phyloP scores from a whole-genome alignment of 305 asterid genomes.

The Solanum hybrid region DNA sequence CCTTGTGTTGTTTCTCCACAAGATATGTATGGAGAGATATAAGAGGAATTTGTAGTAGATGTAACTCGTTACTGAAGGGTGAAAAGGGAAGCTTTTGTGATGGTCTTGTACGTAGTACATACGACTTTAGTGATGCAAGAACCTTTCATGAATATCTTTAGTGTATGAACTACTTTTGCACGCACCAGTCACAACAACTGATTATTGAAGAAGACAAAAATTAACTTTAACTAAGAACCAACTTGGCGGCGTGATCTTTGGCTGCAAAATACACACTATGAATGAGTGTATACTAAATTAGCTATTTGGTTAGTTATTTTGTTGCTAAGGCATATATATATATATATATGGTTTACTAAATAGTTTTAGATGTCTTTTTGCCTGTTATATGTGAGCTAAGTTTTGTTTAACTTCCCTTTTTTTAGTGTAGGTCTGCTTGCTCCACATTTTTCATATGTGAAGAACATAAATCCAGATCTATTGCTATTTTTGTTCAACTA shows the following conservation, averaged over 20 bases:
- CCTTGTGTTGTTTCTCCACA: not conserved
- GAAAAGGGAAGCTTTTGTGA: not conserved
- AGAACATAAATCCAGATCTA: no score
- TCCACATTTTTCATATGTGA: no score
- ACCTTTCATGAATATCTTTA: not conserved
- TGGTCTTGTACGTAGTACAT: not conserved
- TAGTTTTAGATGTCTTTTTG: no score
- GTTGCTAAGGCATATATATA: no score
- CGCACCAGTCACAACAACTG: not conserved
- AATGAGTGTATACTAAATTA: no score
- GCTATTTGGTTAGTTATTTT: no score
- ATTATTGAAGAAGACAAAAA: not conserved
- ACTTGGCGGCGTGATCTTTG: conserved; percentile 76
- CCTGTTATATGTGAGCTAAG: no score
- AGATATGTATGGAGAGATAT: not conserved
- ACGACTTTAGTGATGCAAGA: not conserved
- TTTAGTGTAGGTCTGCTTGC: no score
- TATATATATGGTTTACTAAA: no score
- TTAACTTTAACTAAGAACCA: conserved; percentile 30
- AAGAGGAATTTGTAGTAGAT: not conserved
- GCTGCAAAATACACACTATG: no score
- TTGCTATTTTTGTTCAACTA: no score
- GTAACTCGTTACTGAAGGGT: not conserved
- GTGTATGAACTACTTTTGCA: not conserved
- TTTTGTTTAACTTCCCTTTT: no score